phyloP scores from a whole-genome alignment of 176 grass and related monocot species.

The sorghum (Sorghum bicolor) region Sorghum_bicolor_NCBIv3 NC_012872.2:17114501-17115000 shows the following conservation, averaged over 20 bases:
- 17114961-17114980: slow-evolving; percentile 83
- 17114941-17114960: slow-evolving; percentile 4
- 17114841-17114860: slow-evolving; percentile 50
- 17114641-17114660: too few relatives aligned
- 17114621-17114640: too few relatives aligned
- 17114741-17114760: not conserved
- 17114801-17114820: slow-evolving; percentile 51
- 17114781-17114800: slow-evolving; percentile 46
- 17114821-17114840: slow-evolving; percentile 51
- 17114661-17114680: not conserved
- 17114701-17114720: not conserved
- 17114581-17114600: too few relatives aligned
- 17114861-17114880: slow-evolving; percentile 40
- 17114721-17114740: not conserved
- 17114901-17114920: too few relatives aligned
- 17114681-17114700: not conserved
- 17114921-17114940: not conserved
- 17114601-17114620: too few relatives aligned
- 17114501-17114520: too few relatives aligned
- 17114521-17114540: too few relatives aligned
- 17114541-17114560: too few relatives aligned
- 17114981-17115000: slow-evolving; percentile 86
- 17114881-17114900: not conserved
- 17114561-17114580: too few relatives aligned
- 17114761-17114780: not conserved